Evolutionary conservation across 345 rosid genomes (phyloP), one percentile per base, ranked within the genome.

Genomic region (Citrus australasica): DNA sequence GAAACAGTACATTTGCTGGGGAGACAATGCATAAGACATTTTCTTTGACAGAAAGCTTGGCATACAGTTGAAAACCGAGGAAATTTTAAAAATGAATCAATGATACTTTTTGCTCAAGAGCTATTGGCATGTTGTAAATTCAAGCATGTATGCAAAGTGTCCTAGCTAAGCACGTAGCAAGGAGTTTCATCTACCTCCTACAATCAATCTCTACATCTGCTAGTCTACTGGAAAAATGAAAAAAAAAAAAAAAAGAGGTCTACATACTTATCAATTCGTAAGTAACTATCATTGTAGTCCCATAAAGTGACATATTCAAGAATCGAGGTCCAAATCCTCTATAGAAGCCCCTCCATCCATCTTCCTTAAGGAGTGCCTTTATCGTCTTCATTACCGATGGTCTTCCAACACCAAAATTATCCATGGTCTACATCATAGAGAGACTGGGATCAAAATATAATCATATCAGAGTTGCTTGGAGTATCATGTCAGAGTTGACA

Each of bases 221-320:
- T 55, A 13, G 7, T 60, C 74, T 35, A 58, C 63, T 3, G 35
- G 8, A 16, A 51, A 38, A 38, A 38, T 38, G 42, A 55, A 7
- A 69, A 24, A 1, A 14, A 55, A 4, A 25, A 25, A 68, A 56
- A 25, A 64, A 56, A 33, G 67, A 81, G 37, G 33, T 25, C 1
- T 27, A 78, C 90, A 14, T 88, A 88, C 93, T 91, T 80, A 84
- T 88, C 77, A 89, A 79, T 84, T 91, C 95, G 21, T 91, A 87
- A 38, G 93, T 88, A 67, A 91, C 89, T 37, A 88, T 89, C 93
- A 89, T 89, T 59, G 95, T 87, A 19, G 95, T 87, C 62, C 93
- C 93, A 76, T 87, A 87, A 16, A 88, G 82, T 2, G 93, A 91
- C 93, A 87, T 87, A 48, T 85, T 91, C 64, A 91, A 77, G 79